Conservation (phyloP, 2,329 filamentous ascomycete genomes). For the Aspergillus unguis region DNA sequence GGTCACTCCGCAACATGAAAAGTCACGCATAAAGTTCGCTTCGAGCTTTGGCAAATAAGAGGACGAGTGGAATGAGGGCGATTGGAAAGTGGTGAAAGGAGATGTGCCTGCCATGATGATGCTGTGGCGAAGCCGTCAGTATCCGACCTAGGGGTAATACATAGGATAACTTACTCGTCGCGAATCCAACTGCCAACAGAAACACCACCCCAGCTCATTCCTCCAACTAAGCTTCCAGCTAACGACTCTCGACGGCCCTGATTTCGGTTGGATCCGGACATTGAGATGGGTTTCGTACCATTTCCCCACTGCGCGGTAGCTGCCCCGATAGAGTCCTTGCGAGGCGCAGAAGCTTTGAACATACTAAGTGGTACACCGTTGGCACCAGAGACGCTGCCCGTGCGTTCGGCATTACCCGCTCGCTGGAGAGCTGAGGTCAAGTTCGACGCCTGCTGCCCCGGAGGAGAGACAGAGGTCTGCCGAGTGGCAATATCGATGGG, state of each 20-base stretch:
- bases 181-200: conserved; percentile 96
- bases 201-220: conserved; percentile 95
- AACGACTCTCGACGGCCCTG: conserved; percentile 57
- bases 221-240: conserved; percentile 63
- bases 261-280: conserved; percentile 49
- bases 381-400: conserved; percentile 44
- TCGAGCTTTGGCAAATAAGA: conserved; percentile 96
- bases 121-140: conserved; percentile 49
- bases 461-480: conserved; percentile 57
- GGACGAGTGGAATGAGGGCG: conserved; percentile 93
- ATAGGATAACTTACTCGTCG: conserved; percentile 76
- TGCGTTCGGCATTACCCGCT: conserved; percentile 42
- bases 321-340: conserved; percentile 55
- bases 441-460: conserved; percentile 59
- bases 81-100: conserved; percentile 79
- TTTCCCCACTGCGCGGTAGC: conserved; percentile 54
- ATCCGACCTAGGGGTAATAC: neutral
- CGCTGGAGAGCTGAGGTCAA: conserved; percentile 60
- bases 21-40: conserved; percentile 96
- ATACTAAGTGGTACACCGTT: conserved; percentile 37
- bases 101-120: conserved; percentile 96
- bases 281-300: conserved; percentile 60
- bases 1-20: conserved; percentile 87
- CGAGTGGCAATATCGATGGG: conserved; percentile 61
- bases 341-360: conserved; percentile 41